Evolutionary conservation across 352 stramenopile species (phyloP).

Genomic region (Phytophthora sp.): DNA sequence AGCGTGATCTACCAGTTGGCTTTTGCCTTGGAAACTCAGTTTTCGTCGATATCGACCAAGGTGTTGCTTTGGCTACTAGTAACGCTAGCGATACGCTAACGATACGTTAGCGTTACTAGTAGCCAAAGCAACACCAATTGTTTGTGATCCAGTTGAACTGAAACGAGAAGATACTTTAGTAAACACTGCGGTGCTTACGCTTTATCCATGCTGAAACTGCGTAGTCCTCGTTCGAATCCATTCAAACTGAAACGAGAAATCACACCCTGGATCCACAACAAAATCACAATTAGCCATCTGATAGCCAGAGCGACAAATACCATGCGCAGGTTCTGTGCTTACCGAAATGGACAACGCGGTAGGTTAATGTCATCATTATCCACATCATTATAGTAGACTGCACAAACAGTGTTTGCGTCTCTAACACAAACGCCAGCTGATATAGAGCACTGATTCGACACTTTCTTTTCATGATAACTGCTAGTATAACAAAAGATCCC

Average conservation of each 20-base stretch:
- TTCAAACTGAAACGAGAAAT: conserved; percentile 26
- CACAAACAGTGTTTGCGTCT: conserved; percentile 32
- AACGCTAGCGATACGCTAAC: no score
- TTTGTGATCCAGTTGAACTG: background rate
- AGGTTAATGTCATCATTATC: conserved; percentile 28
- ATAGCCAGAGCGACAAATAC: background rate
- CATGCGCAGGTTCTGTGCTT: conserved; percentile 3
- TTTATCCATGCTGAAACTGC: no score
- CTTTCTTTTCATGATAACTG: conserved; percentile 5
- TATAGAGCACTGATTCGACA: conserved; percentile 29
- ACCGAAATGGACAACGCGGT: conserved; percentile 35
- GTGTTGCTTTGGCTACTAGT: conserved; percentile 11
- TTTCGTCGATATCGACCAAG: conserved; percentile 3
- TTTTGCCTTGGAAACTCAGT: conserved; percentile 29
- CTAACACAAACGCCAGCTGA: conserved; percentile 43
- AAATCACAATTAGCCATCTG: no score
- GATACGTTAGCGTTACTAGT: no score
- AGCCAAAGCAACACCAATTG: no score
- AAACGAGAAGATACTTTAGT: no score
- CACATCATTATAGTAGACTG: conserved; percentile 36
- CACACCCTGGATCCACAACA: conserved; percentile 15
- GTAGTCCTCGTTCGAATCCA: no score
- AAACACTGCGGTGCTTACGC: no score
- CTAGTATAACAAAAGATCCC: conserved; percentile 29
- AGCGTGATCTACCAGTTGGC: conserved; percentile 16